Evolutionary conservation across 768 basidiomycete species (phyloP).

Genomic region (Mycena indigotica): DNA sequence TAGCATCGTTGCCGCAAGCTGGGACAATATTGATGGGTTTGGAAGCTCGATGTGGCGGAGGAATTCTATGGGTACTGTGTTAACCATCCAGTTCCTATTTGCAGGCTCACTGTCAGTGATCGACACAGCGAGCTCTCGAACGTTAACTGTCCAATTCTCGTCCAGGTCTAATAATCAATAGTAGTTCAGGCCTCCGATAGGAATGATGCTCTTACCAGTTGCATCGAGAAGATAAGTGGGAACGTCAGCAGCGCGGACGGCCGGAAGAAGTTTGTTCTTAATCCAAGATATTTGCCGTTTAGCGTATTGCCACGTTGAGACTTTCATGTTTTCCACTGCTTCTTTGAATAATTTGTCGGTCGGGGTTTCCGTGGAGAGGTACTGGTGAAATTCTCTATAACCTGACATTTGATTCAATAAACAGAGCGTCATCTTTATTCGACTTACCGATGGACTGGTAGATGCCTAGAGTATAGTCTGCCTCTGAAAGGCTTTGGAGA

Average conservation of each 20-base stretch:
- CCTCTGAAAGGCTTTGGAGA: slow-evolving; percentile 35
- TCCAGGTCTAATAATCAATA: slow-evolving; percentile 44
- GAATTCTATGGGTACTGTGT: too few species aligned
- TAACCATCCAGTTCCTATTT: neutral
- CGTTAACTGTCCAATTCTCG: slow-evolving; percentile 59
- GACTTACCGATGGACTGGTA: slow-evolving; percentile 90
- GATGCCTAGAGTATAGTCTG: slow-evolving; percentile 79
- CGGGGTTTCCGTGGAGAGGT: slow-evolving; percentile 50
- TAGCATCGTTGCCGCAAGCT: slow-evolving; percentile 56
- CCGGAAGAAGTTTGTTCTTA: slow-evolving; percentile 83
- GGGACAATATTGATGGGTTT: slow-evolving; percentile 58
- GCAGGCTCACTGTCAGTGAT: slow-evolving; percentile 49
- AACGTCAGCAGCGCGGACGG: slow-evolving; percentile 54
- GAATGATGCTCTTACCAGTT: slow-evolving; percentile 45
- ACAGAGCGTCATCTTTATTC: neutral
- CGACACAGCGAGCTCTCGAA: slow-evolving; percentile 50
- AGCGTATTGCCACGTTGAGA: slow-evolving; percentile 87
- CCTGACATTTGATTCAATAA: slow-evolving; percentile 50
- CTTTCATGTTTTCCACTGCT: slow-evolving; percentile 80
- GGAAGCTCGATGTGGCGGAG: slow-evolving; percentile 51
- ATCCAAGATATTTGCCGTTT: slow-evolving; percentile 93
- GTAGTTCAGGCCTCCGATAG: neutral
- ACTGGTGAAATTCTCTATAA: slow-evolving; percentile 85
- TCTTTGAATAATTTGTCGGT: slow-evolving; percentile 46
- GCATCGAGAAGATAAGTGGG: slow-evolving; percentile 66